Evolutionary conservation across 148 eudicot species (phyloP).

Genomic region (Vaccinium vitisidaea): DNA sequence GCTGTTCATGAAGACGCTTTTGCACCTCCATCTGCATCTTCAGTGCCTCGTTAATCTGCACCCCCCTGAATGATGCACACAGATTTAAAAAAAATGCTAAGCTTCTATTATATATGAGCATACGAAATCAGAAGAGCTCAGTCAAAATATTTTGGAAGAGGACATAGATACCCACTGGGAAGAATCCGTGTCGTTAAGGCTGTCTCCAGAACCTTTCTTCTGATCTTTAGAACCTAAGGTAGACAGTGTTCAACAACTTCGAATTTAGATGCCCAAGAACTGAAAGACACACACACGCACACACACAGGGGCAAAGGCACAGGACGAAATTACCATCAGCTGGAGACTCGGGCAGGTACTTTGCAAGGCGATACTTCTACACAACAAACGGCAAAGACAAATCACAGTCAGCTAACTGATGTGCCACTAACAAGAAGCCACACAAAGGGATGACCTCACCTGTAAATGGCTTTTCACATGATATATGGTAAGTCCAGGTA

Average conservation of each 20-base stretch:
- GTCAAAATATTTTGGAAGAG: background rate
- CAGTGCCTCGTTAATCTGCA: conserved; percentile 67
- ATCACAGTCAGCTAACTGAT: conserved; percentile 10
- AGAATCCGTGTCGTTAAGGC: conserved; percentile 36
- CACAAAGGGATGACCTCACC: conserved; percentile 34
- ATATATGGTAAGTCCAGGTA: conserved; percentile 70
- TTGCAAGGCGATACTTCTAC: conserved; percentile 63
- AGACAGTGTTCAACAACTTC: conserved; percentile 12
- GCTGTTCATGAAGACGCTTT: conserved; percentile 86
- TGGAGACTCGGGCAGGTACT: conserved; percentile 61
- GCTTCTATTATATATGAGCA: background rate
- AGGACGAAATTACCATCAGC: conserved; percentile 46
- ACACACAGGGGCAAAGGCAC: background rate
- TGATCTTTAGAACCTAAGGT: conserved; percentile 56
- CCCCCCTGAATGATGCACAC: conserved; percentile 38
- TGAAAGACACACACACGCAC: background rate
- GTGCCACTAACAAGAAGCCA: conserved; percentile 1
- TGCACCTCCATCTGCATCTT: conserved; percentile 97
- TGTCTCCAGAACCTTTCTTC: conserved; percentile 50
- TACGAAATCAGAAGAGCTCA: background rate
- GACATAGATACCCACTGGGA: conserved; percentile 44
- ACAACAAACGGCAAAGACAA: conserved; percentile 7
- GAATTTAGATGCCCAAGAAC: background rate
- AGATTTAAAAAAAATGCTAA: conserved; percentile 1
- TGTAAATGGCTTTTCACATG: conserved; percentile 87